Percentiles rank a stretch among this genome's conserved stretches.
Evolutionary conservation across 23 red algal genomes (phyloP).

Genomic region (Gracilaria vermiculophylla): DNA sequence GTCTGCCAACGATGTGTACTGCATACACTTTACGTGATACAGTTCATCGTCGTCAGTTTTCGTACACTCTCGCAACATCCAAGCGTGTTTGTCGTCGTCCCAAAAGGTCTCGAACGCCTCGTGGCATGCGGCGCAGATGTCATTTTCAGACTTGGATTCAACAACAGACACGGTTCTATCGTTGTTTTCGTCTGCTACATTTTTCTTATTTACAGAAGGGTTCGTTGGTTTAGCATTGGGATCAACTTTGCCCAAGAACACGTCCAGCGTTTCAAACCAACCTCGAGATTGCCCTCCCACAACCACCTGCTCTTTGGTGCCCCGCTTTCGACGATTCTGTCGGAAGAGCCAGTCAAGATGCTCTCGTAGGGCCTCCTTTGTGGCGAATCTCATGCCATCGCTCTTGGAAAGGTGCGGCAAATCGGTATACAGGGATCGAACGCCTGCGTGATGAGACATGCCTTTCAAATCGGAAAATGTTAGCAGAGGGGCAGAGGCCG

Average conservation of each 20-base stretch:
- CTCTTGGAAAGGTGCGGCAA: constrained; percentile 61
- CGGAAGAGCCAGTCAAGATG: constrained; percentile 91
- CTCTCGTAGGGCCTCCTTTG: constrained; percentile 62
- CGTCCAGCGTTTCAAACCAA: constrained; percentile 57
- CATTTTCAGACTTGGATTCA: constrained; percentile 29
- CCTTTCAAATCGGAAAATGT: constrained; percentile 57
- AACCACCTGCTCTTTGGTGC: constrained; percentile 12
- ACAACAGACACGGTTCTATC: constrained; percentile 35
- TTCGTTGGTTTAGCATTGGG: constrained; percentile 20
- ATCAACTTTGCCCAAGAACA: constrained; percentile 28
- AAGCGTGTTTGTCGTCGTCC: constrained; percentile 58
- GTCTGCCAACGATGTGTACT: background rate
- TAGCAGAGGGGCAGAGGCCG: constrained; percentile 12
- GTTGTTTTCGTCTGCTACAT: constrained; percentile 36
- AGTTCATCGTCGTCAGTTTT: constrained; percentile 37
- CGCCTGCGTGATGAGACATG: constrained; percentile 54
- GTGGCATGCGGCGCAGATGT: constrained; percentile 46
- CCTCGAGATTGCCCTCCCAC: constrained; percentile 60
- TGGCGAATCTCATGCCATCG: constrained; percentile 83
- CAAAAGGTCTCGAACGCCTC: constrained; percentile 62
- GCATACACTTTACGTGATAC: constrained; percentile 46
- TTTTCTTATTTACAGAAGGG: constrained; percentile 32
- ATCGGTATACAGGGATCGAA: constrained; percentile 73
- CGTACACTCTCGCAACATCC: constrained; percentile 50
- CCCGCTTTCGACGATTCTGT: constrained; percentile 61